Evolutionary conservation across 2,329 filamentous ascomycete species (phyloP), one percentile per base, ranked within the genome.

Genomic region (Arachnomyces sp.): DNA sequence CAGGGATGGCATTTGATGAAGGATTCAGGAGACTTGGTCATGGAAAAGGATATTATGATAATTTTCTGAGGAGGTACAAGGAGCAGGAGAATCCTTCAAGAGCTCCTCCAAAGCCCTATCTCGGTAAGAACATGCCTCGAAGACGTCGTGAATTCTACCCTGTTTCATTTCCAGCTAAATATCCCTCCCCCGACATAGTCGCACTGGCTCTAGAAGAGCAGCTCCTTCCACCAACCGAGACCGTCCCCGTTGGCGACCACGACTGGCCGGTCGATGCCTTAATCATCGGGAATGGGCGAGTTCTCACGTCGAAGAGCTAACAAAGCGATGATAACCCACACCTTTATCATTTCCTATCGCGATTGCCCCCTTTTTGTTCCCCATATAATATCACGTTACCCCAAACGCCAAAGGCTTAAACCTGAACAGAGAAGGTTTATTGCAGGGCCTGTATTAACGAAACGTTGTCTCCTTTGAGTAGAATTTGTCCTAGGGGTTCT

Each of bases 1-100:
- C 92, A 1, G 92, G 89, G 9, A 85, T 98, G 54, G 90, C 87
- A 3, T 98, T 98, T 63, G 89, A 95, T 60, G 71, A 71, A 3
- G 68, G 67, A 9, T 75, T 92, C 45, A 77, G 82, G 50, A 77
- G 92, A 52, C 74, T 96, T 14, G 92, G 92, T 31, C 92, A 98
- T 63, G 92, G 92, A 42, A 94, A 87, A 63, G 92, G 92, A 25
- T 98, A 94, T 67, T 98, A 98, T 71, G 92, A 98, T 68, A 84
- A 81, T 62, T 98, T 95, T 63, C 67, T 98, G 57, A 78, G 82
- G 55, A 78, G 82, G 51, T 94, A 89, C 60, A 61, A 62, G 52
- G 52, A 53, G 34, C 38, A 45, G 34, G 39, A 38, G 21, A 34
- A 45, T 49, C 52, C 46, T 48, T 51, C 54, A 53, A 49, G 48